Percentiles rank a stretch among this genome's conserved stretches.
Evolutionary conservation across 768 basidiomycete genomes (phyloP).

Genomic region (button mushroom (Agaricus bisporus)): DNA sequence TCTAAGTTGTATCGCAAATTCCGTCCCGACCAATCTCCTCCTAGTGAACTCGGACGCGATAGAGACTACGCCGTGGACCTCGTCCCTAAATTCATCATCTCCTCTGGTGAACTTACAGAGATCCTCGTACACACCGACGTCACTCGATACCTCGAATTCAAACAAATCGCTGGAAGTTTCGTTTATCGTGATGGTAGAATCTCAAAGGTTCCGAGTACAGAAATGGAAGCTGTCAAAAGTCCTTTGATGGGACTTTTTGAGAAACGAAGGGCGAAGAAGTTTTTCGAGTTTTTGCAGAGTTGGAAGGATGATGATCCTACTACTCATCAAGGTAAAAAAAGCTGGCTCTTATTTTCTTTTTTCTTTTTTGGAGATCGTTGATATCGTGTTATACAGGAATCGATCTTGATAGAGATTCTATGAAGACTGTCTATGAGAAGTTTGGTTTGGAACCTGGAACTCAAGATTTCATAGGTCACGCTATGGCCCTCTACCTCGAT

Average conservation of each 20-base stretch:
- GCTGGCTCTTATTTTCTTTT: too few species aligned
- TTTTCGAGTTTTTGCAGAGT: conserved; percentile 93
- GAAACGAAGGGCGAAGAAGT: conserved; percentile 96
- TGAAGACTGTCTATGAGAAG: conserved; percentile 94
- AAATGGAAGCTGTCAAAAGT: conserved; percentile 93
- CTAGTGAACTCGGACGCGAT: conserved; percentile 87
- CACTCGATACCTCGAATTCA: conserved; percentile 97
- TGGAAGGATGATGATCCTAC: conserved; percentile 96
- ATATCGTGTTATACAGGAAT: conserved; percentile 46
- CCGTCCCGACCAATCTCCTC: conserved; percentile 68
- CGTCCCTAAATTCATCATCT: conserved; percentile 98
- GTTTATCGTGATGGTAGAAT: conserved; percentile 96
- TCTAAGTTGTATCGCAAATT: conserved; percentile 92
- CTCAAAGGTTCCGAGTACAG: conserved; percentile 95
- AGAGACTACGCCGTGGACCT: conserved; percentile 98
- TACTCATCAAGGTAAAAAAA: conserved; percentile 82
- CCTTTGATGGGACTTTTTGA: conserved; percentile 99
- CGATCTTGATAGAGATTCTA: conserved; percentile 83
- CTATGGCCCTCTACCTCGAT: conserved; percentile 97
- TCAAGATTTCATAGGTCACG: conserved; percentile 98
- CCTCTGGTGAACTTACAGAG: conserved; percentile 93
- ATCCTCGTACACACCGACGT: conserved; percentile 99
- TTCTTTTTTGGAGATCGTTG: too few species aligned
- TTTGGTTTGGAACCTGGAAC: conserved; percentile 97
- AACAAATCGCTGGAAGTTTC: conserved; percentile 98